Evolutionary conservation across 441 rosid genomes (phyloP).

Genomic region (Erodium trifolium): DNA sequence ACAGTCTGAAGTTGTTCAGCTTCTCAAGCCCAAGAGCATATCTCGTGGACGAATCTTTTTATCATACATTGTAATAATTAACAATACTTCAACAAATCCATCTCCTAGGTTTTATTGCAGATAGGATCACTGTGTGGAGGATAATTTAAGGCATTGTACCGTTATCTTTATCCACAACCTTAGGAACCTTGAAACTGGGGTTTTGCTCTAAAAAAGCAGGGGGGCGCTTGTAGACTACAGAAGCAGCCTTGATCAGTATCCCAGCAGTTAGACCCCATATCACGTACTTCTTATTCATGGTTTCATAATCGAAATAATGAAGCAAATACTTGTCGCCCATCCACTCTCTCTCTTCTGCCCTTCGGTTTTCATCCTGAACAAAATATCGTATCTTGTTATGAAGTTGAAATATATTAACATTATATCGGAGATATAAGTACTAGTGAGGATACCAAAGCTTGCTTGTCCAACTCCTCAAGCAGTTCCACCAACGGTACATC

Average conservation of each 20-base stretch:
- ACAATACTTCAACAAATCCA: not conserved
- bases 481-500: no score
- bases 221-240: constrained; percentile 40
- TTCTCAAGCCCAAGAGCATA: not conserved
- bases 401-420: not conserved
- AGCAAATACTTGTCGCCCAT: constrained; percentile 27
- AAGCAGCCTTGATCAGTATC: constrained; percentile 49
- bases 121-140: not conserved
- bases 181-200: constrained; percentile 1
- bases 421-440: no score
- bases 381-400: constrained; percentile 8
- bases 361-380: constrained; percentile 49
- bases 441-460: no score
- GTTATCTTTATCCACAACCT: not conserved
- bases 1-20: no score
- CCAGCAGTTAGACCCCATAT: constrained; percentile 72
- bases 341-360: constrained; percentile 36
- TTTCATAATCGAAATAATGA: constrained; percentile 48
- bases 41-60: not conserved
- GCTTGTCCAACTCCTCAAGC: no score
- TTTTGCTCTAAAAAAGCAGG: constrained; percentile 47
- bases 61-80: not conserved
- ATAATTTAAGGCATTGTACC: not conserved
- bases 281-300: constrained; percentile 26
- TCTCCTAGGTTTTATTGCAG: constrained; percentile 2